Evolutionary conservation across 495 filamentous ascomycete species (phyloP).

Genomic region (Penicillium pulvis): DNA sequence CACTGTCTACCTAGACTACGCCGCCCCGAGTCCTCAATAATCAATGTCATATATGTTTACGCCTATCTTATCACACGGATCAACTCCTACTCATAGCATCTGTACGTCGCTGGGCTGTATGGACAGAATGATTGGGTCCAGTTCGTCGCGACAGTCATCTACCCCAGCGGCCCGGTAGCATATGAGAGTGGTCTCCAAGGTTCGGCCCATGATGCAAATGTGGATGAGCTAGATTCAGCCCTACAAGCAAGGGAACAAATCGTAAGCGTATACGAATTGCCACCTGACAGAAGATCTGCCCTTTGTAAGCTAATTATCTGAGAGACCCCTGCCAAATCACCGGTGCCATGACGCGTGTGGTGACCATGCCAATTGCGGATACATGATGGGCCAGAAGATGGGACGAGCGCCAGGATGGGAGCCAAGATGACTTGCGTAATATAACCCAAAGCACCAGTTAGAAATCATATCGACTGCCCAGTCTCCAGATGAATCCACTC

Average conservation of each 20-base stretch:
- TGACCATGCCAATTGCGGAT: background rate
- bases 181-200: background rate
- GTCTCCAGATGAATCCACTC: background rate
- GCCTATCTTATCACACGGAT: background rate
- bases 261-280: conserved; percentile 14
- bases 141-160: background rate
- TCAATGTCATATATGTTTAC: too few relatives aligned
- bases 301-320: background rate
- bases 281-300: background rate
- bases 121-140: background rate
- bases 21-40: too few relatives aligned
- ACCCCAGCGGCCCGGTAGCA: too few relatives aligned
- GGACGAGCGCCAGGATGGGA: background rate
- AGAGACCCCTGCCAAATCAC: background rate
- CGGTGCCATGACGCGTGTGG: background rate
- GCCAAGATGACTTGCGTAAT: conserved; percentile 4
- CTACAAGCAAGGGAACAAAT: conserved; percentile 16
- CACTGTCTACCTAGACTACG: background rate
- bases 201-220: conserved; percentile 17
- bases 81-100: background rate
- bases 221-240: conserved; percentile 27
- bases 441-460: background rate
- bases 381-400: background rate
- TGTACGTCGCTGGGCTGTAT: background rate
- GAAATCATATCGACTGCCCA: background rate